Conservation (phyloP, 352 stramenopile genomes). For the Phytopythium cucurbitacearum region DNA sequence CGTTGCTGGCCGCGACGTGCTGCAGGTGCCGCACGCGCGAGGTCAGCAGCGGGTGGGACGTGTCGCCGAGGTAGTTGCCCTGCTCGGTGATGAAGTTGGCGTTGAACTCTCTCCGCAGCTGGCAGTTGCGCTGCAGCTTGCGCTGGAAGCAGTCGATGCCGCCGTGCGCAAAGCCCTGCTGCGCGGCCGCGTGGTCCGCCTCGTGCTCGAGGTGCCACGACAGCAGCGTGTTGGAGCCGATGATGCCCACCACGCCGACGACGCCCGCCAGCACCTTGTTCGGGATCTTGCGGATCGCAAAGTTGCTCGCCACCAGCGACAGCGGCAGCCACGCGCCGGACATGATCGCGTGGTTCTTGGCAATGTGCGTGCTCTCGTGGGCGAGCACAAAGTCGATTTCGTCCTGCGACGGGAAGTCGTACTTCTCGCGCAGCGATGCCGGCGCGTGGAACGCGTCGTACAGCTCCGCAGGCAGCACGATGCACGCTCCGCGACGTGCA, state of each 20-base stretch:
- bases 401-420: constrained; percentile 57
- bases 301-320: constrained; percentile 52
- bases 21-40: constrained; percentile 66
- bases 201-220: constrained; percentile 82
- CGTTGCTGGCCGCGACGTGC: constrained; percentile 26
- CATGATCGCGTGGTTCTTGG: constrained; percentile 73
- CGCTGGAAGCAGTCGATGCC: constrained; percentile 78
- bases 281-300: constrained; percentile 57
- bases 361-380: constrained; percentile 79
- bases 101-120: constrained; percentile 51
- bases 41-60: constrained; percentile 68
- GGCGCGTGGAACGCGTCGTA: constrained; percentile 78
- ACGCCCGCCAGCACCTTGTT: constrained; percentile 67
- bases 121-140: constrained; percentile 69
- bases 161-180: constrained; percentile 56
- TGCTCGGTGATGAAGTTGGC: constrained; percentile 70
- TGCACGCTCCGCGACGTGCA: constrained; percentile 41
- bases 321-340: constrained; percentile 53
- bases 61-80: constrained; percentile 82
- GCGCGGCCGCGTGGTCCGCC: constrained; percentile 66
- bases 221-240: constrained; percentile 56
- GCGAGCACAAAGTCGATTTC: constrained; percentile 84
- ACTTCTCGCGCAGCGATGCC: constrained; percentile 31
- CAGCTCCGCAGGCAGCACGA: constrained; percentile 73
- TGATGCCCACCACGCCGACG: constrained; percentile 35